phyloP scores from a whole-genome alignment of 257 asterid species.

The Solanum medicagineum region DNA sequence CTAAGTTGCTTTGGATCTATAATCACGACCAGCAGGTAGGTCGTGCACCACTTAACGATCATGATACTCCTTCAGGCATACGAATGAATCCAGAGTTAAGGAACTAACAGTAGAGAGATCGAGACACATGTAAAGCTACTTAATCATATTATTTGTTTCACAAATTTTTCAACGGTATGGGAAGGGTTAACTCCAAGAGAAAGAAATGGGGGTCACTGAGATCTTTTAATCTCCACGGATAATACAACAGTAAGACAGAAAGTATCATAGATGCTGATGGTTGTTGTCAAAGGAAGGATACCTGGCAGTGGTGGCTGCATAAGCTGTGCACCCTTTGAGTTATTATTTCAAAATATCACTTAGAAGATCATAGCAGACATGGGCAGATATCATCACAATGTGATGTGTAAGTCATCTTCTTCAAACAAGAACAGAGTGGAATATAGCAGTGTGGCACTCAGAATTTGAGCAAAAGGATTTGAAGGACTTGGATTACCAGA shows the following conservation, averaged over 20 bases:
- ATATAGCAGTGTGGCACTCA: not conserved
- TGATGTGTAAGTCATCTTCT: not conserved
- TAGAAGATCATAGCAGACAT: not conserved
- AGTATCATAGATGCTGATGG: not conserved
- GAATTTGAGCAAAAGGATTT: not conserved
- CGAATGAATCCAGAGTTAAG: not conserved
- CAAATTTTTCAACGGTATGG: not conserved
- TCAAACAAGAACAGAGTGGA: not conserved
- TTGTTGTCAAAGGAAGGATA: not conserved
- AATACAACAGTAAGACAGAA: not conserved
- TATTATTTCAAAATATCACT: not conserved
- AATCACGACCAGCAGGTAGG: not conserved
- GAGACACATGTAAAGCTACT: not conserved
- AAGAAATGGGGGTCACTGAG: not conserved
- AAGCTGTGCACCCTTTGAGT: not conserved
- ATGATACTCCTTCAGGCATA: not conserved
- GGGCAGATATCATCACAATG: not conserved
- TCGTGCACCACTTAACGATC: not conserved
- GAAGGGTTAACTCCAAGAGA: not conserved
- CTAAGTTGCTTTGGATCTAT: not conserved
- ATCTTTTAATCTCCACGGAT: not conserved
- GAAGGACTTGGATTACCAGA: not conserved
- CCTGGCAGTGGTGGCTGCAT: not conserved
- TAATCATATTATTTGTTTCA: not conserved
- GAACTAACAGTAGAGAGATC: not conserved